These are phyloP conservation scores for Bidens hawaiensis DNA, from an alignment of 140 eudicot genomes.

Conservation along the genomic window DNA sequence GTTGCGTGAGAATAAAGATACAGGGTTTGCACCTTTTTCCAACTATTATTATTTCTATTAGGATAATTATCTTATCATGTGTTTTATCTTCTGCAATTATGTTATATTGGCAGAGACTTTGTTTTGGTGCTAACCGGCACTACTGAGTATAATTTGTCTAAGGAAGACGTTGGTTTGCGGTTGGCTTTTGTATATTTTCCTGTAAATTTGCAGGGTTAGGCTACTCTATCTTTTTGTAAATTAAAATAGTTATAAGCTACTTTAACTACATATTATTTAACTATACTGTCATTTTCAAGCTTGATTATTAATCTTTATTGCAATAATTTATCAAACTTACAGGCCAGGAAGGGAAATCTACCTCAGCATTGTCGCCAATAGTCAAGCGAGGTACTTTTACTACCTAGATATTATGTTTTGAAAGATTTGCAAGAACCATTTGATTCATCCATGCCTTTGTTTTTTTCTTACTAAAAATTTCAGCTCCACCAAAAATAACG, in stretches of 20 bases:
- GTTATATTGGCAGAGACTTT: slow-evolving; percentile 52
- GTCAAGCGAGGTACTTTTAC: slow-evolving; percentile 65
- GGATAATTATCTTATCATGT: background rate
- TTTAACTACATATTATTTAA: slow-evolving; percentile 3
- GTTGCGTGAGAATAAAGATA: slow-evolving; percentile 84
- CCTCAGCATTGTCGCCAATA: slow-evolving; percentile 52
- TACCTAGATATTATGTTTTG: slow-evolving; percentile 7
- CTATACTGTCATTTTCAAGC: background rate
- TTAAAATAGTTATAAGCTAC: slow-evolving; percentile 10
- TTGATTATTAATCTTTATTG: slow-evolving; percentile 1
- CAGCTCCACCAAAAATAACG: slow-evolving; percentile 95
- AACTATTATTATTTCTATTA: background rate
- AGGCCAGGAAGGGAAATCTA: slow-evolving; percentile 93
- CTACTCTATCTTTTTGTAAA: background rate
- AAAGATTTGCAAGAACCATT: background rate
- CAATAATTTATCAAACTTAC: slow-evolving; percentile 19
- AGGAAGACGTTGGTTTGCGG: slow-evolving; percentile 80
- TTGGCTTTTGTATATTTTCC: slow-evolving; percentile 82
- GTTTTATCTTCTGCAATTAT: slow-evolving; percentile 19
- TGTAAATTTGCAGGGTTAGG: slow-evolving; percentile 79
- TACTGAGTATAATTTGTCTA: slow-evolving; percentile 62
- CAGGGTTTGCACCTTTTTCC: slow-evolving; percentile 51
- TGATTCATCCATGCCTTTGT: background rate
- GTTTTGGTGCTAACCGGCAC: slow-evolving; percentile 66
- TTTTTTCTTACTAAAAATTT: slow-evolving; percentile 23